Conservation (phyloP, 2,329 filamentous ascomycete genomes). For the Arthrobotrys megalospora region DNA sequence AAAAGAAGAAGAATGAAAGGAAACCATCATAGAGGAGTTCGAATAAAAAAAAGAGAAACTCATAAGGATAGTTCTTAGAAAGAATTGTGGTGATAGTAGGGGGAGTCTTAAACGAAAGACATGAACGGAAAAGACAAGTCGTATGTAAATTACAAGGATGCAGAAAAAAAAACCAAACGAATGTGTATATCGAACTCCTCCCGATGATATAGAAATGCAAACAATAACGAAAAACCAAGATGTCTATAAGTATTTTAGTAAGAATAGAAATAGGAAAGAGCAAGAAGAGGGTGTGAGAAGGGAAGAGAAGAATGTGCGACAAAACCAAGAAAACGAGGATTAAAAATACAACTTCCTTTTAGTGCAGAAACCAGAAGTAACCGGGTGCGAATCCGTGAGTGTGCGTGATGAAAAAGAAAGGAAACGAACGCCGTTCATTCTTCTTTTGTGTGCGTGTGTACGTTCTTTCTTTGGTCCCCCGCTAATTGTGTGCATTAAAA, state of each 20-base stretch:
- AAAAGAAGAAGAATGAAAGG: background rate
- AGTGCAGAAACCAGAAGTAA: background rate
- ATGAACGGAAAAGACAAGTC: constrained; percentile 4
- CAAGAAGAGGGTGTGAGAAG: background rate
- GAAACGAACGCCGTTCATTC: constrained; percentile 48
- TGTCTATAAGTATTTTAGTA: constrained; percentile 35
- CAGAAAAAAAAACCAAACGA: constrained; percentile 32
- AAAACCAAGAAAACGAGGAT: constrained; percentile 14
- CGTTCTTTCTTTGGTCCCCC: constrained; percentile 10
- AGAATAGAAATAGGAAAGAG: constrained; percentile 23
- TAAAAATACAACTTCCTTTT: constrained; percentile 35
- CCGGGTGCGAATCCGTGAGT: constrained; percentile 32
- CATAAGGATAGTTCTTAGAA: constrained; percentile 3
- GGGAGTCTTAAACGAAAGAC: background rate
- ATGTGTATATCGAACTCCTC: constrained; percentile 53
- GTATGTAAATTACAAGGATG: constrained; percentile 44
- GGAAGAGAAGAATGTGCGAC: background rate
- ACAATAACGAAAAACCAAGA: constrained; percentile 4
- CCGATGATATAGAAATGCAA: constrained; percentile 36
- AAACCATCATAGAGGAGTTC: constrained; percentile 17
- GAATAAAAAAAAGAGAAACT: constrained; percentile 7
- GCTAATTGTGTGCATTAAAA: constrained; percentile 44
- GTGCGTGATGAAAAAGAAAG: constrained; percentile 27
- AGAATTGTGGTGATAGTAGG: background rate
- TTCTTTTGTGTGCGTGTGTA: constrained; percentile 36